Conservation (phyloP, 1,284 basidiomycete species). For the Hypsizygus ulmarius region DNA sequence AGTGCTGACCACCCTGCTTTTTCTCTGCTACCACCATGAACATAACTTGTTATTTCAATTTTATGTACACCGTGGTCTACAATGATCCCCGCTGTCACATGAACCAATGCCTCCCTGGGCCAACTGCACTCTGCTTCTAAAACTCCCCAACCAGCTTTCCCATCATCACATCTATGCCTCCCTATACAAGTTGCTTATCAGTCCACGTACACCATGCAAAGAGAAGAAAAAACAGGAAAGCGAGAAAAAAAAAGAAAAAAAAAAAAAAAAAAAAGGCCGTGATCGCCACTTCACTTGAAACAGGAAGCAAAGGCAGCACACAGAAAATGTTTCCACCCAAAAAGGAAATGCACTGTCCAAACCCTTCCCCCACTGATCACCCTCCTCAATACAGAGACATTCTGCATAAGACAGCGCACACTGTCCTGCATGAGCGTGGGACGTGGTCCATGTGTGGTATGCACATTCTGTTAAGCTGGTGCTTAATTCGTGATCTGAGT, state of each 20-base stretch:
- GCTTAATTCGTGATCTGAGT: too few relatives aligned
- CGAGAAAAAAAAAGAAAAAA: conserved; percentile 1
- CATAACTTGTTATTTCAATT: too few relatives aligned
- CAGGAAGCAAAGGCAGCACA: too few relatives aligned
- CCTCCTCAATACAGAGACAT: conserved; percentile 39
- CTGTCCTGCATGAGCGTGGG: conserved; percentile 40
- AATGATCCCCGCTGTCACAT: too few relatives aligned
- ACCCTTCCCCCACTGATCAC: conserved; percentile 53
- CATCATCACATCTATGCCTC: conserved; percentile 2
- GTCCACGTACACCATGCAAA: too few relatives aligned
- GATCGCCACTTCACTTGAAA: too few relatives aligned
- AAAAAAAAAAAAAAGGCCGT: neutral
- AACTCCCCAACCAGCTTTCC: conserved; percentile 10
- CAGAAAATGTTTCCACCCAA: too few relatives aligned
- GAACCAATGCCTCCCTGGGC: conserved; percentile 32
- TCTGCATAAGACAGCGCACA: conserved; percentile 42
- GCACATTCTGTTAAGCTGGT: too few relatives aligned
- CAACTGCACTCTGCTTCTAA: conserved; percentile 14
- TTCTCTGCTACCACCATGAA: too few relatives aligned
- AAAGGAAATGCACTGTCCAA: conserved; percentile 56
- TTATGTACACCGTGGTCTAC: too few relatives aligned
- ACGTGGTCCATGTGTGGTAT: conserved; percentile 43
- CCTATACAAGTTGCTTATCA: conserved; percentile 3
- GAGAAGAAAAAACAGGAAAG: neutral
- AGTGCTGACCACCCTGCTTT: too few relatives aligned